Evolutionary conservation across 176 grass and related monocot genomes (phyloP).

Genomic region (Cenchrus americanus): DNA sequence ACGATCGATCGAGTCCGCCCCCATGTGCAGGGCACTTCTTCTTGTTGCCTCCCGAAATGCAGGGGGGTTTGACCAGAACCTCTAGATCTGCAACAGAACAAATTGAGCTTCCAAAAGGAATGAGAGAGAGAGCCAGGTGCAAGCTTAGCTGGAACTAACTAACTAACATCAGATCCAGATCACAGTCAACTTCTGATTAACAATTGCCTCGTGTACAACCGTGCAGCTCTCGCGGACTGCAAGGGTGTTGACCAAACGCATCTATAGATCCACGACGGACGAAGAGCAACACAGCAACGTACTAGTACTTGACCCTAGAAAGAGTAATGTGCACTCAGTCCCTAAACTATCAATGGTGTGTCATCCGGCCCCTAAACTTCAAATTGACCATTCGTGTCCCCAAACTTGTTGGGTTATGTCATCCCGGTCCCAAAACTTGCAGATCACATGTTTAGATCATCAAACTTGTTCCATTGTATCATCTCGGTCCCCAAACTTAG

Average conservation of each 20-base stretch:
- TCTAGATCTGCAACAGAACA: slow-evolving; percentile 7
- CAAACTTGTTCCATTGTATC: too few species aligned
- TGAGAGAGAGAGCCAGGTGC: neutral
- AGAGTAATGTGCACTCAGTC: too few species aligned
- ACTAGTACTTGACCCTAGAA: neutral
- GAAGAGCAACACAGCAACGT: neutral
- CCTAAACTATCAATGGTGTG: too few species aligned
- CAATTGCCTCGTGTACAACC: neutral
- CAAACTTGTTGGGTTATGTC: too few species aligned
- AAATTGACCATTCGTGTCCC: too few species aligned
- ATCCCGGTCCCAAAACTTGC: too few species aligned
- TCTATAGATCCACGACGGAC: slow-evolving; percentile 19
- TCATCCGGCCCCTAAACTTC: too few species aligned
- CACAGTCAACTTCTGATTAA: neutral
- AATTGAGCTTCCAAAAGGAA: neutral
- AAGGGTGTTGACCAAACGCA: slow-evolving; percentile 3
- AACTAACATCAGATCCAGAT: neutral
- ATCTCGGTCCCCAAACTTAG: too few species aligned
- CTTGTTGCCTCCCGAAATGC: neutral
- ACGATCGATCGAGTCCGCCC: neutral
- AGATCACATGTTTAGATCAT: too few species aligned
- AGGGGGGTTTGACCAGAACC: neutral
- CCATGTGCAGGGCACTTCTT: neutral
- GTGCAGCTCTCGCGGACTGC: neutral
- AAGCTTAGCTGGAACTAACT: neutral